phyloP scores from a whole-genome alignment of 2,329 filamentous ascomycete genomes.

The Septoria petroselini region DNA sequence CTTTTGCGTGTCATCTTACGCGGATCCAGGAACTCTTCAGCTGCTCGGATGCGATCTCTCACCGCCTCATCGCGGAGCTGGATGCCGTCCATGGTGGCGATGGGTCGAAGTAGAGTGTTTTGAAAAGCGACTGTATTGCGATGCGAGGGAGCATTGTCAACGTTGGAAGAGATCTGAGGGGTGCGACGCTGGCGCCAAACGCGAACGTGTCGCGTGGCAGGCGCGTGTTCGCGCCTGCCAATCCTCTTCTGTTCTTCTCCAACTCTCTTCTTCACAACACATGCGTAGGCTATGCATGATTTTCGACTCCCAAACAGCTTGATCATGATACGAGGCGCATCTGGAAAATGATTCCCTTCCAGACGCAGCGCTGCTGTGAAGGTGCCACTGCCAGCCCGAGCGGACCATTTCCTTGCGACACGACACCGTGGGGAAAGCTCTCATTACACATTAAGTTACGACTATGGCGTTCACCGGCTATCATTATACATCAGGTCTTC shows the following conservation, averaged over 20 bases:
- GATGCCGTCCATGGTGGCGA: constrained; percentile 61
- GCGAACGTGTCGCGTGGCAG: constrained; percentile 9
- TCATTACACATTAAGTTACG: neutral
- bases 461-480: neutral
- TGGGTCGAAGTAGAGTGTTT: neutral
- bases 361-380: too few relatives aligned
- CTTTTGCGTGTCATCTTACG: constrained; percentile 56
- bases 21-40: constrained; percentile 91
- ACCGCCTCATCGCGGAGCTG: constrained; percentile 82
- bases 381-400: too few relatives aligned
- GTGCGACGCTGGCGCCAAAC: neutral
- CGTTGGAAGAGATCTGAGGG: neutral
- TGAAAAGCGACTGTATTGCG: neutral
- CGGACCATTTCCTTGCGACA: too few relatives aligned
- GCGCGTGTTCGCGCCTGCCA: too few relatives aligned
- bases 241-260: too few relatives aligned
- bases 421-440: too few relatives aligned
- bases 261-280: too few relatives aligned
- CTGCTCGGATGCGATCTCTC: constrained; percentile 77
- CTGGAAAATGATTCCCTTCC: too few relatives aligned
- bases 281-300: too few relatives aligned
- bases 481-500: neutral
- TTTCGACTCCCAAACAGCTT: too few relatives aligned
- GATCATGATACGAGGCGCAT: too few relatives aligned
- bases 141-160: neutral